Evolutionary conservation across 768 basidiomycete genomes (phyloP).

Genomic region (Tephrocybe sp.): DNA sequence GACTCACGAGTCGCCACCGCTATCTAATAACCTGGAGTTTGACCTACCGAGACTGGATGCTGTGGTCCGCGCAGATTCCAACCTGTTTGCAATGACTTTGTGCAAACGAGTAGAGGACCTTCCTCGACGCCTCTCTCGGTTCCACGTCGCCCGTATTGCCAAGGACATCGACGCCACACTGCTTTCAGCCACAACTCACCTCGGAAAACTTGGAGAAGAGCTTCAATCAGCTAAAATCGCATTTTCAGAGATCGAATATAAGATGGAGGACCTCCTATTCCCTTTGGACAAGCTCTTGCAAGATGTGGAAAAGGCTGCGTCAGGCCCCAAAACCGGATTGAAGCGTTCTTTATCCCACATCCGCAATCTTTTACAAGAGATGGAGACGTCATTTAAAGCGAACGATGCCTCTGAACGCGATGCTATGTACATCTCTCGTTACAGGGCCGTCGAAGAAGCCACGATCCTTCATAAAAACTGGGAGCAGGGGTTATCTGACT

Average conservation of each 20-base stretch:
- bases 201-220: slow-evolving; percentile 37
- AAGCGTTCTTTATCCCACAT: slow-evolving; percentile 50
- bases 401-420: slow-evolving; percentile 46
- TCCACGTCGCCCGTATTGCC: slow-evolving; percentile 52
- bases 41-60: slow-evolving; percentile 60
- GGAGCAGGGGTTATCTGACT: slow-evolving; percentile 40
- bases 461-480: slow-evolving; percentile 48
- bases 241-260: slow-evolving; percentile 25
- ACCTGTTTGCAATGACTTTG: slow-evolving; percentile 64
- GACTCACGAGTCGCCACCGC: slow-evolving; percentile 21
- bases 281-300: slow-evolving; percentile 35
- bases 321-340: slow-evolving; percentile 33
- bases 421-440: slow-evolving; percentile 45
- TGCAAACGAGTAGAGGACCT: slow-evolving; percentile 52
- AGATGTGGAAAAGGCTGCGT: slow-evolving; percentile 32
- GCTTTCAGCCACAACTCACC: slow-evolving; percentile 31
- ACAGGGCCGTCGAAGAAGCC: slow-evolving; percentile 47
- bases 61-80: slow-evolving; percentile 64
- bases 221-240: slow-evolving; percentile 37
- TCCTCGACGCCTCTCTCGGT: slow-evolving; percentile 42
- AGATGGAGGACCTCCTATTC: slow-evolving; percentile 26
- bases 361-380: slow-evolving; percentile 50
- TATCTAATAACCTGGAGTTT: slow-evolving; percentile 50
- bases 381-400: slow-evolving; percentile 47
- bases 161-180: slow-evolving; percentile 48